phyloP scores from a whole-genome alignment of 768 basidiomycete genomes.

The Tricholoma matsutake region DNA sequence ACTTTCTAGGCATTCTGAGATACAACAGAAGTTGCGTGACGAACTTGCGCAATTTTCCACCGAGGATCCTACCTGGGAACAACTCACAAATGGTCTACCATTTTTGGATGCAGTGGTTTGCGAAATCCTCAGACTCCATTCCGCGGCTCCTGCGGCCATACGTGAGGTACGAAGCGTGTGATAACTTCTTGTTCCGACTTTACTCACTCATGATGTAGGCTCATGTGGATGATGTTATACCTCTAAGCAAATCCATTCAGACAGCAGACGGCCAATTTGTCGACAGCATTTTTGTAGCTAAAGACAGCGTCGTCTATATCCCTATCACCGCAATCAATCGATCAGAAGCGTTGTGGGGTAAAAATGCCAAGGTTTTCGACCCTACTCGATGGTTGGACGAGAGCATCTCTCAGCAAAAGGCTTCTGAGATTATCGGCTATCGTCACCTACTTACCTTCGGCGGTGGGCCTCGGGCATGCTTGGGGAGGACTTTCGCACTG shows the following conservation, averaged over 20 bases:
- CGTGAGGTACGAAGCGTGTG: too few relatives aligned
- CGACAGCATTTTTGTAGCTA: constrained; percentile 40
- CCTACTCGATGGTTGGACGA: constrained; percentile 62
- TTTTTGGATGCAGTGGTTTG: constrained; percentile 53
- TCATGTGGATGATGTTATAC: too few relatives aligned
- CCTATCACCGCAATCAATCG: constrained; percentile 49
- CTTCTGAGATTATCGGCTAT: too few relatives aligned
- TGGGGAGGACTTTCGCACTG: constrained; percentile 48
- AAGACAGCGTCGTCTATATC: constrained; percentile 42
- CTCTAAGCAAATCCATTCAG: constrained; percentile 22
- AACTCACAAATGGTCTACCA: constrained; percentile 41
- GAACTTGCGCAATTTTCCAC: constrained; percentile 35
- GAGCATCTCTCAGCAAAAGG: constrained; percentile 28
- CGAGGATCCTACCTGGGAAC: too few relatives aligned
- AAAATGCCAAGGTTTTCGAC: constrained; percentile 52
- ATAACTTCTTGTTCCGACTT: too few relatives aligned
- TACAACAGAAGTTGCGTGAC: background rate
- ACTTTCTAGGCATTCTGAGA: too few relatives aligned
- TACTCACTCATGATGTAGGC: too few relatives aligned
- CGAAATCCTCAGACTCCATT: constrained; percentile 31
- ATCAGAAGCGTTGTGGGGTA: constrained; percentile 58
- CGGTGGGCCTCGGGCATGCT: constrained; percentile 49
- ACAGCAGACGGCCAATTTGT: constrained; percentile 38
- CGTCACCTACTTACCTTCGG: constrained; percentile 49
- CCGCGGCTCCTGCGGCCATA: too few relatives aligned